Percentiles rank a stretch among this genome's conserved stretches.
Conservation (phyloP, 2,329 filamentous ascomycete genomes). For the Fusarium luffae region DNA sequence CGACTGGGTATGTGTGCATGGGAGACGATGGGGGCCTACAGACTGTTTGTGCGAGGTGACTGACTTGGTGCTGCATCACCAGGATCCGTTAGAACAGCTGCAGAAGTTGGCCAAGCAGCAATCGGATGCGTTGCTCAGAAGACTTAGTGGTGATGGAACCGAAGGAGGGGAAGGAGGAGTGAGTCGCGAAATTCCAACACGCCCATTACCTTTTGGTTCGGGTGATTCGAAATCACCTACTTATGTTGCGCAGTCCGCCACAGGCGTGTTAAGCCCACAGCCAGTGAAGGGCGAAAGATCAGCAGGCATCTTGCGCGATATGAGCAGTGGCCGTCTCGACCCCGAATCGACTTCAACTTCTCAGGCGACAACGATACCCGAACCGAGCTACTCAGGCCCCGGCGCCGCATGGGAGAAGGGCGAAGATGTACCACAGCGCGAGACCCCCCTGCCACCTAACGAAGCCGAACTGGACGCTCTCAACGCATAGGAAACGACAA, state of each 20-base stretch:
- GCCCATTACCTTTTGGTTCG: slow-evolving; percentile 65
- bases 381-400: slow-evolving; percentile 63
- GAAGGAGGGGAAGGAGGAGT: slow-evolving; percentile 45
- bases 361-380: slow-evolving; percentile 48
- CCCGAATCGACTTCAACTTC: slow-evolving; percentile 20
- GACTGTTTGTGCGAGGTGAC: slow-evolving; percentile 67
- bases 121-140: slow-evolving; percentile 68
- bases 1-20: slow-evolving; percentile 90
- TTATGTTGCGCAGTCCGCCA: slow-evolving; percentile 43
- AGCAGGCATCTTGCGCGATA: slow-evolving; percentile 50
- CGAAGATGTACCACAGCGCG: slow-evolving; percentile 52
- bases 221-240: slow-evolving; percentile 52
- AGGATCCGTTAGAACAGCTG: slow-evolving; percentile 78
- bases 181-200: slow-evolving; percentile 59
- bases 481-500: slow-evolving; percentile 48
- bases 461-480: slow-evolving; percentile 57
- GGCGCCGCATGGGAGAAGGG: slow-evolving; percentile 64
- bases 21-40: slow-evolving; percentile 58
- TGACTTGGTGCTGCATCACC: slow-evolving; percentile 62
- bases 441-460: slow-evolving; percentile 54
- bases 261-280: slow-evolving; percentile 54
- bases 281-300: slow-evolving; percentile 56
- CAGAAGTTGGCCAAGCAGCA: slow-evolving; percentile 76
- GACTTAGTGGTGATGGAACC: slow-evolving; percentile 55
- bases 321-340: slow-evolving; percentile 41